These are phyloP conservation scores for Penicillium sp. DNA, from an alignment of 2,329 filamentous ascomycete genomes.

Conservation along the genomic window DNA sequence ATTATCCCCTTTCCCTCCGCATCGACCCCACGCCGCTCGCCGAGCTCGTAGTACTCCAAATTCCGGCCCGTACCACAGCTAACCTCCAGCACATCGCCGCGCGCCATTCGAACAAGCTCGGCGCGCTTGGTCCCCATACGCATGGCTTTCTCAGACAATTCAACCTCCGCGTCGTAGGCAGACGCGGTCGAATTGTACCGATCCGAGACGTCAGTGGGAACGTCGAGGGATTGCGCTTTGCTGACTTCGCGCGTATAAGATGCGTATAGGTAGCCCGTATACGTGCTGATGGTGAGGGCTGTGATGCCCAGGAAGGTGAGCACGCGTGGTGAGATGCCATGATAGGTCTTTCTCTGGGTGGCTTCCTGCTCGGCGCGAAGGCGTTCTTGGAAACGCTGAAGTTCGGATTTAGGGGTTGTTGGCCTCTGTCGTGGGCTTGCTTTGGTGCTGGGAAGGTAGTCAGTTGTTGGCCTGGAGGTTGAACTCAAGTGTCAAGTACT, in stretches of 20 bases:
- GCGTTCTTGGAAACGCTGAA: constrained; percentile 28
- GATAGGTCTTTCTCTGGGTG: constrained; percentile 6
- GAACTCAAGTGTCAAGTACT: background rate
- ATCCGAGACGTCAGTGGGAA: constrained; percentile 50
- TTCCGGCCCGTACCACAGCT: constrained; percentile 56
- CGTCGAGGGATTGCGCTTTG: constrained; percentile 36
- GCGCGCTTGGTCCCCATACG: constrained; percentile 46
- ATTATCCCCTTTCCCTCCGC: constrained; percentile 36
- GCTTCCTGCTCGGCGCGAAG: constrained; percentile 10
- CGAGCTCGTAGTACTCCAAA: constrained; percentile 50
- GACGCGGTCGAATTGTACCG: constrained; percentile 50
- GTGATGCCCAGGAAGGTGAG: constrained; percentile 46
- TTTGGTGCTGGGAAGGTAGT: constrained; percentile 14
- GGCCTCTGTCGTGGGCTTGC: constrained; percentile 28
- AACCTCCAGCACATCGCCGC: constrained; percentile 54
- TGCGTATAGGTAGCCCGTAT: constrained; percentile 49
- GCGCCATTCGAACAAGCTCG: constrained; percentile 46
- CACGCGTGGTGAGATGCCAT: constrained; percentile 32
- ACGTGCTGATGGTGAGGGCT: constrained; percentile 47
- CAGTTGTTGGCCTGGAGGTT: background rate
- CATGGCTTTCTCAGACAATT: constrained; percentile 49
- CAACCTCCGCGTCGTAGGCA: constrained; percentile 52
- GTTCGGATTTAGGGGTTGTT: constrained; percentile 27
- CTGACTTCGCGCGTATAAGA: constrained; percentile 46
- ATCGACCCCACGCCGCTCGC: constrained; percentile 38